Base-by-base conservation (phyloP, 129 eudicot species). In the Escallonia herrerae region DNA sequence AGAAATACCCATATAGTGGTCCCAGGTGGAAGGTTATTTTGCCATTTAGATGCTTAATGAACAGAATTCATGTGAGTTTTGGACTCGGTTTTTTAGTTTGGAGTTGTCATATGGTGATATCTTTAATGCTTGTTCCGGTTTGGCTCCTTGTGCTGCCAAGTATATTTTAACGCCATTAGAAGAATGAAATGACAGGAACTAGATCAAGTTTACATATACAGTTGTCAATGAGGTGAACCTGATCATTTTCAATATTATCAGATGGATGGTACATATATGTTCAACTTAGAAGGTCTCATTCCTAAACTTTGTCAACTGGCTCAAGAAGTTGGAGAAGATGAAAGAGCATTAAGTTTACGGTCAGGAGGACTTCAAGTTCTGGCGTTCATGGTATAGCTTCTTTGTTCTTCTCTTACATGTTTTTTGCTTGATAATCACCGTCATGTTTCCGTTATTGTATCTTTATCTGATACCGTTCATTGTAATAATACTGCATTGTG, bases 271-370 rank as follows among this genome's bases (percentile, higher is more conserved):
- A 79, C 90, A 2, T 82, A 85, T 68, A 85, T 85, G 96, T 82
- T 89, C 85, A 89, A 82, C 82, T 63, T 85, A 64, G 96, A 89
- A 85, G 96, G 87, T 48, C 85, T 85, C 56, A 86, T 89, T 60
- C 94, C 87, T 33, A 89, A 85, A 73, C 89, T 89, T 66, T 82
- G 94, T 74, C 85, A 72, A 68, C 70, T 89, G 67, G 85, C 90
- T 66, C 90, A 79, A 80, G 96, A 89, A 83, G 74, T 82, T 75
- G 96, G 90, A 65, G 87, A 80, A 60, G 85, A 82, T 80, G 90
- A 85, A 52, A 82, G 83, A 82, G 79, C 81, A 64, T 64, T 85
- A 67, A 75, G 83, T 37, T 66, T 85, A 55, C 78, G 93, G 73
- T 81, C 96, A 42, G 78, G 87, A 72, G 96, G 96, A 78, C 81